Percentiles rank a stretch among this genome's conserved stretches.
Evolutionary conservation across 805 yeast genomes (phyloP).

Genomic region (Yamadazyma scolyti): DNA sequence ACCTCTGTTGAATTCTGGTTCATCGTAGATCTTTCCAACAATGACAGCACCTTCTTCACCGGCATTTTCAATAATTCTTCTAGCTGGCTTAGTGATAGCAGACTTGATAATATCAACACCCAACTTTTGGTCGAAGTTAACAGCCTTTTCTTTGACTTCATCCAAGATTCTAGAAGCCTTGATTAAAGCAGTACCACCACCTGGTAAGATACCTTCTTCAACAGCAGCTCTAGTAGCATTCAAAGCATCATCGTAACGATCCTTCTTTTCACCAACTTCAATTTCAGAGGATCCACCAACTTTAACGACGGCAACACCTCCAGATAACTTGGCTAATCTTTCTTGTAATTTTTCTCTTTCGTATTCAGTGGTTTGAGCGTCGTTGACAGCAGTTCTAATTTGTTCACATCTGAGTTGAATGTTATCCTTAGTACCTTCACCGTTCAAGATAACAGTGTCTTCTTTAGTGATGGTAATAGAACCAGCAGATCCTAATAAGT

Average conservation of each 20-base stretch:
- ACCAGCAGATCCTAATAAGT: slow-evolving; percentile 87
- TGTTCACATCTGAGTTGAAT: slow-evolving; percentile 88
- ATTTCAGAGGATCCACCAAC: slow-evolving; percentile 97
- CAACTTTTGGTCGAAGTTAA: slow-evolving; percentile 91
- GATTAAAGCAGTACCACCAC: slow-evolving; percentile 97
- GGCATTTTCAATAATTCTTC: slow-evolving; percentile 92
- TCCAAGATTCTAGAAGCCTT: slow-evolving; percentile 83
- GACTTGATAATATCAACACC: slow-evolving; percentile 92
- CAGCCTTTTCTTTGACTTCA: slow-evolving; percentile 57
- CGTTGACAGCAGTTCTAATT: slow-evolving; percentile 77
- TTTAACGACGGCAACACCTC: slow-evolving; percentile 97
- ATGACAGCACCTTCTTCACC: slow-evolving; percentile 97
- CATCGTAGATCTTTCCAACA: slow-evolving; percentile 78
- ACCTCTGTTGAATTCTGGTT: slow-evolving; percentile 79
- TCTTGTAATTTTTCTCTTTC: slow-evolving; percentile 97
- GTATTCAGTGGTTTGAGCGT: slow-evolving; percentile 76
- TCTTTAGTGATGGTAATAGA: slow-evolving; percentile 91
- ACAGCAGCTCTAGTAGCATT: slow-evolving; percentile 99
- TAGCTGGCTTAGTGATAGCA: slow-evolving; percentile 94
- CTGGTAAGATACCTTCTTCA: slow-evolving; percentile 97
- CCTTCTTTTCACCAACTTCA: slow-evolving; percentile 99
- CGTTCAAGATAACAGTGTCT: slow-evolving; percentile 91
- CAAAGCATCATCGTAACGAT: slow-evolving; percentile 96
- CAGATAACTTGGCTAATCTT: slow-evolving; percentile 93
- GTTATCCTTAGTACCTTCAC: slow-evolving; percentile 81